phyloP scores from a whole-genome alignment of 495 filamentous ascomycete species.

The Hypoxylon intermedium region DNA sequence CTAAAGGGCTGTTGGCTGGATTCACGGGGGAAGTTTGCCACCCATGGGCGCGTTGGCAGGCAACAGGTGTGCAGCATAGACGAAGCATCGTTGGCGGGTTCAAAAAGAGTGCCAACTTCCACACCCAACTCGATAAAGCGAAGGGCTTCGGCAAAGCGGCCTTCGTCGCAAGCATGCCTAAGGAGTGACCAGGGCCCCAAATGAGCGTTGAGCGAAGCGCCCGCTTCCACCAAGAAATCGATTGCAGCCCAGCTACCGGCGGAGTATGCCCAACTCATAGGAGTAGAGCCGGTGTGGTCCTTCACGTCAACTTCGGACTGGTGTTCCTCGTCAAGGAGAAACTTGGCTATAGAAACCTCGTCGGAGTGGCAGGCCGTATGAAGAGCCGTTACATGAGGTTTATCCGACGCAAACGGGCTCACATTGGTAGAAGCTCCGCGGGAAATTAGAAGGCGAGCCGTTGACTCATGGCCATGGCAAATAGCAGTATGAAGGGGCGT shows the following conservation, averaged over 20 bases:
- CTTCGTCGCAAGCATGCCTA: slow-evolving; percentile 46
- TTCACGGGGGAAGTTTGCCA: slow-evolving; percentile 12
- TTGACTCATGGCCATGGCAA: slow-evolving; percentile 43
- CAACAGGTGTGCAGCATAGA: slow-evolving; percentile 44
- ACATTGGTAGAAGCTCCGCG: slow-evolving; percentile 41
- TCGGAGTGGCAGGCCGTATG: slow-evolving; percentile 22
- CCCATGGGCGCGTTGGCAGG: slow-evolving; percentile 25
- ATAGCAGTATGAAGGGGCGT: slow-evolving; percentile 48
- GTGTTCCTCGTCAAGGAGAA: slow-evolving; percentile 37
- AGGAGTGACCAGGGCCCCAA: slow-evolving; percentile 44
- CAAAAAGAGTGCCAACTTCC: slow-evolving; percentile 37
- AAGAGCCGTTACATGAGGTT: slow-evolving; percentile 22
- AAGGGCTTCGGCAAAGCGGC: slow-evolving; percentile 43
- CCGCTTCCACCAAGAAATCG: slow-evolving; percentile 40
- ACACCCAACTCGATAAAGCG: slow-evolving; percentile 45
- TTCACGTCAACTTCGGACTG: slow-evolving; percentile 39
- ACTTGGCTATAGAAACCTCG: neutral
- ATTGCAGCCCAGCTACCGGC: slow-evolving; percentile 42
- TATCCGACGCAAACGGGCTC: neutral
- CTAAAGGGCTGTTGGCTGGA: neutral
- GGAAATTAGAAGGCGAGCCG: slow-evolving; percentile 44
- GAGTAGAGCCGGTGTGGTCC: slow-evolving; percentile 43
- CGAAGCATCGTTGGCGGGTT: slow-evolving; percentile 26
- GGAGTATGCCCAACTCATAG: slow-evolving; percentile 48
- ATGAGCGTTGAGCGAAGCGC: slow-evolving; percentile 45